phyloP scores from a whole-genome alignment of 768 basidiomycete genomes.

The Clitopilus hobsonii region DNA sequence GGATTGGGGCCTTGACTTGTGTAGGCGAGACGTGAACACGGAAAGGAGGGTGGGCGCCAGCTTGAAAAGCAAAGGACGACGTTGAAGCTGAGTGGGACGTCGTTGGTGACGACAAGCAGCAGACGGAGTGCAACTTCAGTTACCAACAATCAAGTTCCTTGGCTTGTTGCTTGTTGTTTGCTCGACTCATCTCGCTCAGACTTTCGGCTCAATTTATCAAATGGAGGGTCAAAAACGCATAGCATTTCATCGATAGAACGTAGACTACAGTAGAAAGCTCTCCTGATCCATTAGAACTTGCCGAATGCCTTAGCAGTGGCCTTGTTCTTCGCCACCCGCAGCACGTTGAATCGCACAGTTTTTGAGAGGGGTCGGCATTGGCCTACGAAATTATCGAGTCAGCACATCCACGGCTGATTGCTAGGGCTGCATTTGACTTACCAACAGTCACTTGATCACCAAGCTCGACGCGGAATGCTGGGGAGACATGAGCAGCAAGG shows the following conservation, averaged over 20 bases:
- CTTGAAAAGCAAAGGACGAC: conserved; percentile 29
- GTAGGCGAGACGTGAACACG: conserved; percentile 66
- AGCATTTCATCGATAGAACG: conserved; percentile 10
- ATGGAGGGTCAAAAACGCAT: background rate
- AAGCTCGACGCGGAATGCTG: conserved; percentile 96
- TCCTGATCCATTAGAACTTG: conserved; percentile 67
- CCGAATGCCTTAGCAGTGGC: conserved; percentile 86
- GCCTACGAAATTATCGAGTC: conserved; percentile 38
- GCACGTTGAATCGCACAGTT: conserved; percentile 98
- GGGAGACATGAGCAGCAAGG: conserved; percentile 93
- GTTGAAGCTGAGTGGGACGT: conserved; percentile 4
- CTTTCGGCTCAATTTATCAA: background rate
- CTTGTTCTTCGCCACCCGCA: conserved; percentile 94
- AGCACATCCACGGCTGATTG: conserved; percentile 4
- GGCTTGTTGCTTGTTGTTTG: conserved; percentile 18
- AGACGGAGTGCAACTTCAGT: conserved; percentile 9
- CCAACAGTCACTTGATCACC: conserved; percentile 96
- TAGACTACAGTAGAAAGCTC: conserved; percentile 21
- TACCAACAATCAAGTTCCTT: conserved; percentile 3
- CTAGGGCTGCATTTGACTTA: conserved; percentile 40
- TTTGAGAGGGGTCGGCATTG: conserved; percentile 99
- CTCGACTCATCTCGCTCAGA: conserved; percentile 3
- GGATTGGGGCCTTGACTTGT: conserved; percentile 70
- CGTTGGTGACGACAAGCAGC: conserved; percentile 1
- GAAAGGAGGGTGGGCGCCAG: conserved; percentile 84